phyloP scores from a whole-genome alignment of 1,284 basidiomycete genomes.

The Veloboletus limbatus region DNA sequence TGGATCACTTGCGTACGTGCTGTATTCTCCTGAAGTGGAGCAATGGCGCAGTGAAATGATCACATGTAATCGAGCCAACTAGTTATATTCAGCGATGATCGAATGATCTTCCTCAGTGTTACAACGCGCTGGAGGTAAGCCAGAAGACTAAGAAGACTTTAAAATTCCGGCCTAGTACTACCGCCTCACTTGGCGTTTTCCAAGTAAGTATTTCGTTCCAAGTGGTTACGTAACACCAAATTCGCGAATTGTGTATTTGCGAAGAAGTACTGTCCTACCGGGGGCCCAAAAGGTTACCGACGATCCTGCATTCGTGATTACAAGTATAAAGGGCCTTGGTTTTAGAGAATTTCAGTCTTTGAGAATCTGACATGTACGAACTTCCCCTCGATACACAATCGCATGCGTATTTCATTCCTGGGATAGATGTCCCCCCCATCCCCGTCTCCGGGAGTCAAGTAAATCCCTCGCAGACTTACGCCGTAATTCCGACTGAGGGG shows the following conservation, averaged over 20 bases:
- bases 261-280: background rate
- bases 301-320: background rate
- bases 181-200: no score
- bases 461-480: background rate
- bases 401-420: background rate
- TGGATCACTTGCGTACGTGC: no score
- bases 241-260: background rate
- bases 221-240: background rate
- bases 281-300: background rate
- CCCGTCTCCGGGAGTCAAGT: background rate
- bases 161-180: no score
- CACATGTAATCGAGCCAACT: background rate
- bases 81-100: background rate
- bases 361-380: slow-evolving; percentile 4
- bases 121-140: no score
- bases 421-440: background rate
- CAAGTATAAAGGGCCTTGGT: slow-evolving; percentile 7
- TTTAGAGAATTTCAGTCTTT: background rate
- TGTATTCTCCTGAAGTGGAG: background rate
- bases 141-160: no score
- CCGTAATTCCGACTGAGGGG: background rate
- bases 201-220: no score
- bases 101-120: background rate
- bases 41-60: background rate
- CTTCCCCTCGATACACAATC: background rate